Base-by-base conservation (phyloP, 371 early-diverging fungal species). In the Dinochytrium kinnereticum region DNA sequence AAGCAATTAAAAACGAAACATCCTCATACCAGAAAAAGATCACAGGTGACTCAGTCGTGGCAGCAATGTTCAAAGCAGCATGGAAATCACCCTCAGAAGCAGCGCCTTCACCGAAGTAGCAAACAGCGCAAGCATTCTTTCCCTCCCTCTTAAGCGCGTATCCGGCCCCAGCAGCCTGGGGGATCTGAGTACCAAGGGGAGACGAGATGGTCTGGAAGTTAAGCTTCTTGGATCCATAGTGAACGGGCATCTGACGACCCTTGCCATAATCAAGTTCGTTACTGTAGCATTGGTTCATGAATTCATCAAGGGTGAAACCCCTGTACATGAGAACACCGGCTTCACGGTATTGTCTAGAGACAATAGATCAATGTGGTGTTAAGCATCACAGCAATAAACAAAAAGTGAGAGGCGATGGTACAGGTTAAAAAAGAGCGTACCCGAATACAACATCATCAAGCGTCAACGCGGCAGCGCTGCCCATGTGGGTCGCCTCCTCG, bases 101-200 rank as follows among this genome's bases (percentile, higher is more conserved):
- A 34, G 98, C 96, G 44, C 98, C 98, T 79, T 98, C 98, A 33
- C 98, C 98, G 89, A 98, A 98, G 84, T 93, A 98, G 86, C 96
- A 95, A 57, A 97, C 85, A 7, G 89, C 91, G 74, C 91, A 90
- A 71, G 91, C 92, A 68, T 92, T 85, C 64, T 88, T 86, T 1
- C 93, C 92, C 37, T 88, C 84, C 39, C 91, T 82, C 77, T 98
- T 98, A 69, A 96, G 81, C 0, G 97, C 97, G 78, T 96, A 98
- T n/a, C 96, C 98, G 19, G 98, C 91, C 33, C 98, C 98, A 0
- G 95, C 88, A n/a, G 98, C 98, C 81, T 98, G 98, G n/a, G 98
- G 98, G 53, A 98, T 87, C 84, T 98, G 98, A 15, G 98, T 98
- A 37, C 92, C 98, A 61, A 98, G 82, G 24, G 98, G 97, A 10